Evolutionary conservation across 2,329 filamentous ascomycete genomes (phyloP).

Genomic region (Clarireedia hainanense): DNA sequence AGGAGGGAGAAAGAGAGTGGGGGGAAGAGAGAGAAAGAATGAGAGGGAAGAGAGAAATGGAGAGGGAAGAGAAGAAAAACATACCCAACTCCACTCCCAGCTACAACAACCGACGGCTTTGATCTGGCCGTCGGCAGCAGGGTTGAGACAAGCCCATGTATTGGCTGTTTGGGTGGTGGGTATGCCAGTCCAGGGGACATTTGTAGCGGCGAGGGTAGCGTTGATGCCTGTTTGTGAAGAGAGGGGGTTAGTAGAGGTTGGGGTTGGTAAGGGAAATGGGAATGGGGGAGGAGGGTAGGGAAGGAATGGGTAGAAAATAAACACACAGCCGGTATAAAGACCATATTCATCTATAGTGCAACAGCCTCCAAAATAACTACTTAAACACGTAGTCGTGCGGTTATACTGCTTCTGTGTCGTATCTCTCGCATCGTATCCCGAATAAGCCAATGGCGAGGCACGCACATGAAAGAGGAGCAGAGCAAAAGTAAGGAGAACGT

Average conservation of each 20-base stretch:
- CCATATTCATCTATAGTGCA: background rate
- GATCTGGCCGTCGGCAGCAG: background rate
- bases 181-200: background rate
- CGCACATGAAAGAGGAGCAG: background rate
- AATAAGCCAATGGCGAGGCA: background rate
- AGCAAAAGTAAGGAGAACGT: background rate
- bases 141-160: background rate
- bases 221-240: background rate
- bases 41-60: too few relatives aligned
- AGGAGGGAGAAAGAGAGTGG: background rate
- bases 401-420: background rate
- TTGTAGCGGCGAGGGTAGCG: background rate
- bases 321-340: background rate
- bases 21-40: too few relatives aligned
- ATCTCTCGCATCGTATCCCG: background rate
- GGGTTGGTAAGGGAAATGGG: background rate
- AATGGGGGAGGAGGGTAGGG: background rate
- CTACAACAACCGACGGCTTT: background rate
- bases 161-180: background rate
- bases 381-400: constrained; percentile 7
- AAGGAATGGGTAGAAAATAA: background rate
- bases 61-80: background rate
- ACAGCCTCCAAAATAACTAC: constrained; percentile 6
- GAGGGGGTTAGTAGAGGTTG: too few relatives aligned
- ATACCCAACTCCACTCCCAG: background rate